Conservation (phyloP, 305 asterid species). For the Fraxinus floribunda region DNA sequence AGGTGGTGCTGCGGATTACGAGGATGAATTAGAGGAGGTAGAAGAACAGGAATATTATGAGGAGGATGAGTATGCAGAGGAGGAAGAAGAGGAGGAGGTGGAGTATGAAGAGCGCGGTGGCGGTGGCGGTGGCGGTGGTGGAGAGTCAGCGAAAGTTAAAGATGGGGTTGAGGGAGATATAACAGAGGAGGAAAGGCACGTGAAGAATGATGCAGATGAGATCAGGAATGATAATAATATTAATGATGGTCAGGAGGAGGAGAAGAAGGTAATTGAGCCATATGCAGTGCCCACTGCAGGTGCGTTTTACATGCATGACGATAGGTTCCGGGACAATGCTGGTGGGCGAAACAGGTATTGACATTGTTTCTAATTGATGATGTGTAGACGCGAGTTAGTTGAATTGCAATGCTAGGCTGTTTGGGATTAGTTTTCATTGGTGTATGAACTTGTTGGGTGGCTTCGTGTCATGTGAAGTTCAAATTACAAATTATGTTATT, state of each 20-base stretch:
- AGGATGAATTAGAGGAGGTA: slow-evolving; percentile 62
- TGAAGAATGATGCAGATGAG: slow-evolving; percentile 30
- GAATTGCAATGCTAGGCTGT: slow-evolving; percentile 8
- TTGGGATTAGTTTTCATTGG: background rate
- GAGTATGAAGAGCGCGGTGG: slow-evolving; percentile 38
- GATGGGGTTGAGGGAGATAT: slow-evolving; percentile 28
- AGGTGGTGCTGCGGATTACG: slow-evolving; percentile 87
- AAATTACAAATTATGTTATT: background rate
- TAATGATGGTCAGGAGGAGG: slow-evolving; percentile 42
- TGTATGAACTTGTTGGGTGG: background rate
- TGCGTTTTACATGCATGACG: slow-evolving; percentile 99
- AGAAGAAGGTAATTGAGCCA: slow-evolving; percentile 78
- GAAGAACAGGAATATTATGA: slow-evolving; percentile 37
- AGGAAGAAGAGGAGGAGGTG: slow-evolving; percentile 28
- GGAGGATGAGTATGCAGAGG: slow-evolving; percentile 46
- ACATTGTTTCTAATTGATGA: slow-evolving; percentile 5
- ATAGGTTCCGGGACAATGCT: slow-evolving; percentile 79
- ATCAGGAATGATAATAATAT: slow-evolving; percentile 32
- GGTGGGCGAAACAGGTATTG: slow-evolving; percentile 79
- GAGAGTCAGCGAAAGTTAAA: slow-evolving; percentile 24
- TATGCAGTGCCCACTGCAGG: slow-evolving; percentile 98
- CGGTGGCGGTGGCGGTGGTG: slow-evolving; percentile 20
- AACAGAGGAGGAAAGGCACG: slow-evolving; percentile 35
- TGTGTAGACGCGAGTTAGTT: slow-evolving; percentile 2
- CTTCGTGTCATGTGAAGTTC: background rate